Base-by-base conservation (phyloP, 129 eudicot genomes). In the Artemisia tridentata region DNA sequence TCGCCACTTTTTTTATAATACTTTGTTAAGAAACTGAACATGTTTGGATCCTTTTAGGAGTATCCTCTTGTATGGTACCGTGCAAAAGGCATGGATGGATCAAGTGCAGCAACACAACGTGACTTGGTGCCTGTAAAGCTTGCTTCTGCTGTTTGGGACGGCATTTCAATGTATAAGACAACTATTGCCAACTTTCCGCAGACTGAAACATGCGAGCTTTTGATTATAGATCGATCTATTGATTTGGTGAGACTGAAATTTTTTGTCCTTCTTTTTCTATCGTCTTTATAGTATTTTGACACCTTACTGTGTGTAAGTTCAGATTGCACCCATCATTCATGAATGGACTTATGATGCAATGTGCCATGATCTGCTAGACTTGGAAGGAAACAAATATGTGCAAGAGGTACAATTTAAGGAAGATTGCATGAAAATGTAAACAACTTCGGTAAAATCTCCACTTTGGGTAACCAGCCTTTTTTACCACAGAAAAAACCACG, bases 271-370 rank as follows among this genome's bases (percentile, higher is more conserved):
- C 59, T 49, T 54, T 55, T 34, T 50, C 13, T 41, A 75, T n/a
- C 3, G 34, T 59, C 31, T 72, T 47, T 3, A n/a, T 48, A 41
- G 61, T 31, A 50, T 50, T 52, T 49, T 52, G 71, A 63, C 43
- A 57, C 53, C 65, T 69, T 51, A 61, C 16, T 53, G 17, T 41
- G 31, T 78, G 9, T 53, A 9, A 20, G 14, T 78, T 53, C 74
- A 92, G 98, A 86, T 92, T 78, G 98, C 98, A 73, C 98, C 98
- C 9, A 76, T 92, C 50, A 89, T 92, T 69, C 98, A 92, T 67
- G 98, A 92, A 78, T 92, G 98, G 98, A 89, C 96, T 18, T 92
- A 92, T 54, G 98, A 92, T 83, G 96, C 98, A 20, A 92, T 92
- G 96, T 89, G 95, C 63, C 98, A 92, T 78, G 98, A 92, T 78